phyloP scores from a whole-genome alignment of 1,284 basidiomycete species.

The Rhodotorula sp. region DNA sequence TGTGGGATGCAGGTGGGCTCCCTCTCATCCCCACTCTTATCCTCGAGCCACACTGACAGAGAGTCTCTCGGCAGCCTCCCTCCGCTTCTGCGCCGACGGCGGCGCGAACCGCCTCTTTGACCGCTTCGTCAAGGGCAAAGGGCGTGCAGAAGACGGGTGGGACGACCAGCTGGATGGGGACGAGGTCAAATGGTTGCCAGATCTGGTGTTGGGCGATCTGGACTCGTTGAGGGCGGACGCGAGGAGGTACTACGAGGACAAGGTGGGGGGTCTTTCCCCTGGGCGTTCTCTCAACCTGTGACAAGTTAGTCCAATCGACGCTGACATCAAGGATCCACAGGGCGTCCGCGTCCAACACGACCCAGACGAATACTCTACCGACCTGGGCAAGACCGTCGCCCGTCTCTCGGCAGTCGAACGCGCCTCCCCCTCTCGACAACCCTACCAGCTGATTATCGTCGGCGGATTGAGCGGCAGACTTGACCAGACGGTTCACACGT shows the following conservation, averaged over 20 bases:
- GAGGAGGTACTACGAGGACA: constrained; percentile 62
- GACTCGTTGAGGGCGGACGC: constrained; percentile 82
- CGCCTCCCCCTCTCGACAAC: constrained; percentile 25
- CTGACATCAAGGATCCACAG: constrained; percentile 49
- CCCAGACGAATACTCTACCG: constrained; percentile 77
- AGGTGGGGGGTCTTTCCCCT: constrained; percentile 57
- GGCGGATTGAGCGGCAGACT: constrained; percentile 87
- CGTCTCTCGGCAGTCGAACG: constrained; percentile 59
- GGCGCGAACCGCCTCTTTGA: constrained; percentile 87
- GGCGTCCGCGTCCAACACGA: constrained; percentile 69
- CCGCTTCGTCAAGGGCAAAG: constrained; percentile 49
- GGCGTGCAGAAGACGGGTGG: not conserved
- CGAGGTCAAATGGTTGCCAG: constrained; percentile 64
- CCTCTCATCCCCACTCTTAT: constrained; percentile 31
- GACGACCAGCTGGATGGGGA: constrained; percentile 8
- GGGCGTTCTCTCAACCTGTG: no score
- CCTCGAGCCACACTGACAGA: not conserved
- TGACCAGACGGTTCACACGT: constrained; percentile 89
- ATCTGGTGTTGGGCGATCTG: constrained; percentile 88
- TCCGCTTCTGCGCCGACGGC: constrained; percentile 78
- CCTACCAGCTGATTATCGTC: constrained; percentile 73
- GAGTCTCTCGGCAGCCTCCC: constrained; percentile 40
- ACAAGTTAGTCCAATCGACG: no score
- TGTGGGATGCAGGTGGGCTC: constrained; percentile 66
- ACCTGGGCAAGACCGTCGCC: constrained; percentile 86